Base-by-base conservation (phyloP, 371 early-diverging fungal species). In the Saksenaea vasiformis region DNA sequence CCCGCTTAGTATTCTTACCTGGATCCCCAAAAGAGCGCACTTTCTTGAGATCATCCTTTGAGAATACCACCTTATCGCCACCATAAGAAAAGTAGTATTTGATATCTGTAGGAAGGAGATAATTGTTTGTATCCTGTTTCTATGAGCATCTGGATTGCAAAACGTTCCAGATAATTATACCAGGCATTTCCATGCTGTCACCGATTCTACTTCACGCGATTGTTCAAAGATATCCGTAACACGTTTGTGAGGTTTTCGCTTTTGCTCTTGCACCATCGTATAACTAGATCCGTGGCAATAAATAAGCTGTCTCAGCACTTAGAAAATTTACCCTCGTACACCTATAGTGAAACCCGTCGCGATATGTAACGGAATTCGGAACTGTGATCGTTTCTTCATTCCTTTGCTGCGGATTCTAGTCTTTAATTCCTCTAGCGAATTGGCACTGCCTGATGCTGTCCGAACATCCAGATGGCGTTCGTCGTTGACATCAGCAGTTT, bases 271-370 rank as follows among this genome's bases (percentile, higher is more conserved):
- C 4, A 87, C 72, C 22, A 87, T 61, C 53, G 80, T 81, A 65
- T 83, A 89, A 2, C 69, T 69, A 9, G 5, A 24, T 47, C 47
- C 38, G 15, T 13, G 9, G 5, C 58, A n/a, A 43, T 15, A 17
- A 8, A 54, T 54, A n/a, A 13, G 38, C 56, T 36, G 17, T n/a
- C 64, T 5, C 58, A 22, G 17, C 26, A 27, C 19, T n/a, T 34
- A 39, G 5, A 78, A 55, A 55, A 5, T 7, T 56, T 71, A 74
- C 76, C 88, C 89, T 39, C 75, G 71, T 8, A 91, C 77, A 5
- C 85, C 89, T 51, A 91, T 85, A 22, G 79, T 77, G n/a, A 90
- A 61, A 7, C 77, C 84, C 1, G 80, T 73, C 0, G 74, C 73
- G 11, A 90, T 36, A 11, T 78, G 70, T 43, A 90, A 70, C 0